phyloP scores from a whole-genome alignment of 345 rosid species.

The Turritis glabra region DNA sequence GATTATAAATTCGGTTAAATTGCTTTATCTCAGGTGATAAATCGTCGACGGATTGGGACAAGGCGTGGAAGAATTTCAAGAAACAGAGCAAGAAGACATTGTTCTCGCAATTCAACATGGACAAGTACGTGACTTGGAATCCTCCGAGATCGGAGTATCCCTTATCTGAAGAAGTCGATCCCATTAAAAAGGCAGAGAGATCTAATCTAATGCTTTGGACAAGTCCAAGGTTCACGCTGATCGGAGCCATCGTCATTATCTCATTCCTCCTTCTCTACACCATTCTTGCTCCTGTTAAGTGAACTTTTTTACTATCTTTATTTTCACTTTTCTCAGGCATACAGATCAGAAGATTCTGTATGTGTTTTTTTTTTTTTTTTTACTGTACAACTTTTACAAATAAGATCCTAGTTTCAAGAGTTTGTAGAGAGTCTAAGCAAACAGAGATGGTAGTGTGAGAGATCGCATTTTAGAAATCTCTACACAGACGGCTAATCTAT shows the following conservation, averaged over 20 bases:
- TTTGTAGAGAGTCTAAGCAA: not conserved
- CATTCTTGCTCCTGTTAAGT: slow-evolving; percentile 74
- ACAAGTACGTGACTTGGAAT: slow-evolving; percentile 94
- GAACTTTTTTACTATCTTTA: slow-evolving; percentile 13
- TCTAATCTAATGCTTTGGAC: slow-evolving; percentile 89
- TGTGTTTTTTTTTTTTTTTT: not conserved
- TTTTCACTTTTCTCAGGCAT: not conserved
- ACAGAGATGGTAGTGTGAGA: not conserved
- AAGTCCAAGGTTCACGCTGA: slow-evolving; percentile 71
- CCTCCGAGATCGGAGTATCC: slow-evolving; percentile 78
- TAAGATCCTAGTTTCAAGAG: not conserved
- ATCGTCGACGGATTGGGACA: slow-evolving; percentile 86
- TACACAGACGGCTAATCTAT: not conserved
- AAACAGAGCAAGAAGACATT: slow-evolving; percentile 74
- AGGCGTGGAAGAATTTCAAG: slow-evolving; percentile 85
- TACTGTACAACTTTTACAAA: not conserved
- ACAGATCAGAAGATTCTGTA: not conserved
- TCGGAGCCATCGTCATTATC: slow-evolving; percentile 64
- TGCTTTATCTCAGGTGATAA: slow-evolving; percentile 54
- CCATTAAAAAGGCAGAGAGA: slow-evolving; percentile 85
- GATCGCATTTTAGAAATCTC: not conserved
- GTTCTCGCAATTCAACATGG: slow-evolving; percentile 60
- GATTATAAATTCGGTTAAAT: not conserved
- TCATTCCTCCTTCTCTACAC: slow-evolving; percentile 82
- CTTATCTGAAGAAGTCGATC: slow-evolving; percentile 88